Evolutionary conservation across 2,329 filamentous ascomycete species (phyloP).

Genomic region (Calonectria pseudoreteaudii): DNA sequence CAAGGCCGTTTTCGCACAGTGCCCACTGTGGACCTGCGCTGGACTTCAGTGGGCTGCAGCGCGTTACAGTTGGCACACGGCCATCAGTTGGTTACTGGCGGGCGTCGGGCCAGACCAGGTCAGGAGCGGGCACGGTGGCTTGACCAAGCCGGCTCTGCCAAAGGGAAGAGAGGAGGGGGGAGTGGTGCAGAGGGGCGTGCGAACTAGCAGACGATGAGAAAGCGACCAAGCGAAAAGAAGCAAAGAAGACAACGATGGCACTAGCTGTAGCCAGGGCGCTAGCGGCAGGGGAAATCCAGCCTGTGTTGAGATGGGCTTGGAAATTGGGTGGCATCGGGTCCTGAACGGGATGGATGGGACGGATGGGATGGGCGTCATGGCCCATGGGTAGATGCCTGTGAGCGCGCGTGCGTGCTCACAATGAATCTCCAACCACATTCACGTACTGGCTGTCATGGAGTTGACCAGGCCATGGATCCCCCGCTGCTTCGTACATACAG

Average conservation of each 20-base stretch:
- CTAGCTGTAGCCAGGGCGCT: background rate
- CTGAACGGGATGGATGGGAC: slow-evolving; percentile 1
- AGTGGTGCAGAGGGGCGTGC: background rate
- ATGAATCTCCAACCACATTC: slow-evolving; percentile 1
- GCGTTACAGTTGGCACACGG: slow-evolving; percentile 26
- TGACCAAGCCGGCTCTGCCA: slow-evolving; percentile 5
- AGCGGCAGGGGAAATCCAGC: slow-evolving; percentile 17
- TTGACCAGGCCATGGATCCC: background rate
- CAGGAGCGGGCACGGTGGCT: slow-evolving; percentile 31
- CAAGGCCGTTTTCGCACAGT: background rate
- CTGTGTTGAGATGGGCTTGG: slow-evolving; percentile 10
- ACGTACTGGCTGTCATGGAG: background rate
- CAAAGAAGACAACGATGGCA: slow-evolving; percentile 12
- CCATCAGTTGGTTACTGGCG: slow-evolving; percentile 25
- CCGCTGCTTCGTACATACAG: slow-evolving; percentile 4
- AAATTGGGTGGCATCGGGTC: slow-evolving; percentile 27
- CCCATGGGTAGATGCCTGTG: background rate
- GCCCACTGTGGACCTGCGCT: slow-evolving; percentile 2
- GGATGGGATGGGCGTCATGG: background rate
- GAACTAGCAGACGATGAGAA: slow-evolving; percentile 1
- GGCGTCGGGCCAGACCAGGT: slow-evolving; percentile 24
- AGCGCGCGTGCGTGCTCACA: background rate
- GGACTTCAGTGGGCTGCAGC: slow-evolving; percentile 3
- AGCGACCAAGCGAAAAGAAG: background rate
- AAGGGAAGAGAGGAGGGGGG: background rate